phyloP scores from a whole-genome alignment of 306 rosid species.

The Ormosia semicastrata region DNA sequence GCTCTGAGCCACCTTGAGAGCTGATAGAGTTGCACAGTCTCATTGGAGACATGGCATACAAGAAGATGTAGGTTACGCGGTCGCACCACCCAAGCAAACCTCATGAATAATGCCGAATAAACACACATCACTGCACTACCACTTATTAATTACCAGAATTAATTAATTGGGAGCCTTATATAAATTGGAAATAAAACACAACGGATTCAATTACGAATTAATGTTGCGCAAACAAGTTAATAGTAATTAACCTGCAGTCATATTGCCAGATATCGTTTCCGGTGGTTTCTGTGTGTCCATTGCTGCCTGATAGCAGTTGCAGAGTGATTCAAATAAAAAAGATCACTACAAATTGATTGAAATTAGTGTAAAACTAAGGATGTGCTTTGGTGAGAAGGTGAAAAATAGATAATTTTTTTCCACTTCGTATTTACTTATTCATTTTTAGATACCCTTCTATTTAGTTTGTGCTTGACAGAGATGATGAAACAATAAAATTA shows the following conservation, averaged over 20 bases:
- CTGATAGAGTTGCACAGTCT: slow-evolving; percentile 45
- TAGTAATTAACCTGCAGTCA: slow-evolving; percentile 52
- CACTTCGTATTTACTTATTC: not conserved
- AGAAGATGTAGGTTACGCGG: slow-evolving; percentile 47
- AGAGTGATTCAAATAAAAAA: not conserved
- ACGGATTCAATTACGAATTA: not conserved
- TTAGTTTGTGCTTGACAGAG: not conserved
- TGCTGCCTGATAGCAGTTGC: slow-evolving; percentile 39
- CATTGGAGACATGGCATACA: slow-evolving; percentile 36
- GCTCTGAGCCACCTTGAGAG: slow-evolving; percentile 39
- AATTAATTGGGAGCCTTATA: not conserved
- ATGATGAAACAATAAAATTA: not conserved
- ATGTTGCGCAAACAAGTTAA: not conserved
- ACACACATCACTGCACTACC: slow-evolving; percentile 37
- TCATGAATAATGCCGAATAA: slow-evolving; percentile 41
- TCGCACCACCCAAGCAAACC: slow-evolving; percentile 51
- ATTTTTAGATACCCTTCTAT: not conserved
- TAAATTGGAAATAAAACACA: not conserved
- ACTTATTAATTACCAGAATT: not conserved
- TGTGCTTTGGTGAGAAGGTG: not conserved
- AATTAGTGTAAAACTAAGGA: not conserved
- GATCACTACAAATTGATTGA: not conserved
- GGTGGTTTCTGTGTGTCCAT: slow-evolving; percentile 63
- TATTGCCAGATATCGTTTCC: slow-evolving; percentile 48
- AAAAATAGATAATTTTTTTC: not conserved